Evolutionary conservation across 202 grass and related monocot species (phyloP), one percentile per base, ranked within the genome.

Genomic region (Zizania palustris): DNA sequence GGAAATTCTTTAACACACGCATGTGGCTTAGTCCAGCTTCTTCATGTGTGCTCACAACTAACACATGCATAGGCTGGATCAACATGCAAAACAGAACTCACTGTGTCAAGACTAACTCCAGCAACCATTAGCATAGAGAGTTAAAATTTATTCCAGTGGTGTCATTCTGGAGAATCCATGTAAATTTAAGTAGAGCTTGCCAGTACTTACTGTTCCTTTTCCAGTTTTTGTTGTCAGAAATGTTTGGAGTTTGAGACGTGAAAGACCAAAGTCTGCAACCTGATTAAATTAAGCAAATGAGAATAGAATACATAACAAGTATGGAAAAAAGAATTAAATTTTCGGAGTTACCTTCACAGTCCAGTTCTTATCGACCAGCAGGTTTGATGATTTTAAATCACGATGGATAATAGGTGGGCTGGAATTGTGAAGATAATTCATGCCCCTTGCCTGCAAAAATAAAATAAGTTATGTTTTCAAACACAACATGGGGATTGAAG

Each of bases 361-460:
- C 95, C 91, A 98, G 87, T 92, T 98, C 89, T 92, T 98, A 74
- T 98, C 95, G 45, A 98, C 95, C 85, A 98, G 92, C 60, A 98
- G 79, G 79, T 98, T 98, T 36, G 91, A 94, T 2, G 91, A 95
- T 77, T 98, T 98, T 51, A 98, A 54, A 90, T 98, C 95, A 75
- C 95, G 91, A 84, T 98, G 95, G 56, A 98, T 80, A 60, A 98
- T 80, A 50, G 82, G 89, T 48, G 95, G 95, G 66, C 80, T 88
- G 61, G 62, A 92, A 85, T 87, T 72, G 70, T 98, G 95, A 85
- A 98, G 92, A 98, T 98, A 98, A 90, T 92, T 98, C 91, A 98
- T 95, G 42, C 95, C 95, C 55, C 87, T 91, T 58, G 95, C 89
- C 95, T 98, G 71, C 45, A 78, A 69, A 79, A 60, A 73, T 69